Evolutionary conservation across 2,329 filamentous ascomycete species (phyloP), one percentile per base, ranked within the genome.

Genomic region (Aureobasidium sp.): DNA sequence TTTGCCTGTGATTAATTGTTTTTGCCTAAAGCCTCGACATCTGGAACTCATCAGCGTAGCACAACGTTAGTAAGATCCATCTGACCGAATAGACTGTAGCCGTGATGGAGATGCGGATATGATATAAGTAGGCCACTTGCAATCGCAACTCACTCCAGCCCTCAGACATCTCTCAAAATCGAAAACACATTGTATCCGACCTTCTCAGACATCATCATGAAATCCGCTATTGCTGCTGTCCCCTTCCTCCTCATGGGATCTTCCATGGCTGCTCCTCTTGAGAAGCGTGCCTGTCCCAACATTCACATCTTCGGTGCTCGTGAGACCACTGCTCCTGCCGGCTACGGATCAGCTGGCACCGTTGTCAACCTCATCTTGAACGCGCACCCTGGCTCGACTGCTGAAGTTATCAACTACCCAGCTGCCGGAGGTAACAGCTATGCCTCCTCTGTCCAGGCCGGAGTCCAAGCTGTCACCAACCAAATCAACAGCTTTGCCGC

Each of bases 381-480:
- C n/a, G 73, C 76, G 2, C 75, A 73, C 66, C 67, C 75, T 5
- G 75, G 75, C 20, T 63, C 75, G 12, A 75, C 74, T 29, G 68
- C 76, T 1, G 75, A 77, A 61, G 75, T 75, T 13, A 77, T 78
- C 61, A 68, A 68, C 17, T 78, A 78, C 66, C 76, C 87, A 41
- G 86, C 86, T 1, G 87, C 84, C 46, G 86, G 86, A 62, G 85
- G 85, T 5, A 80, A 84, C 39, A 39, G 36, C 44, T 89, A 88
- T 66, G 82, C 79, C 1, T 79, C 79, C 66, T 87, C 84, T 8
- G 84, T 82, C 0, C 70, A 75, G 4, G 78, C 83, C 62, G 86
- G 86, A 42, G 84, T 83, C 5, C 69, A 75, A 8, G 84, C 85
- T 12, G 84, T 86, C 4, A 80, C 83, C 2, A 80, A 74, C 41